Evolutionary conservation across 495 filamentous ascomycete species (phyloP), one percentile per base, ranked within the genome.

Genomic region (Antarctomyces pellizariae): DNA sequence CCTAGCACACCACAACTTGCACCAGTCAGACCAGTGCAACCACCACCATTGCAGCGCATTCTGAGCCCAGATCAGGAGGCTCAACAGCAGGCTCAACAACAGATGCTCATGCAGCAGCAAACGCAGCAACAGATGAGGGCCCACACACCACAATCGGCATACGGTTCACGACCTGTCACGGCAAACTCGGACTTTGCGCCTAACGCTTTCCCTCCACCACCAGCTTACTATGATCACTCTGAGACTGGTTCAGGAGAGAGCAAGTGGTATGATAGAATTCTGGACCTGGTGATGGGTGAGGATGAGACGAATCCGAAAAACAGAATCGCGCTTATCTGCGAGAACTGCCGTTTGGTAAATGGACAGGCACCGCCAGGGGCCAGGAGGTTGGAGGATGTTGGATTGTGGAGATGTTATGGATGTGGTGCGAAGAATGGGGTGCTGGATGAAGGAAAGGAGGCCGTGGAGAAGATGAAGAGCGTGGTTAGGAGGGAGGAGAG

Each of bases 241-340:
- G 45, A 62, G 41, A 39, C 50, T 34, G 58, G 46, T 36, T 26
- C 45, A n/a, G n/a, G n/a, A 1, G 41, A 46, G 12, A 62, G 62
- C 22, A 64, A 71, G 33, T 95, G 89, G 89, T 95, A 93, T 46
- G 86, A 97, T 41, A 68, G 86, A 22, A 64, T 97, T 17, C 48
- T 95, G 20, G 86, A 97, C 42, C 68, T 90, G 3, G 61, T 99
- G 16, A 56, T 99, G 0, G 86, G 86, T 13, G 86, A 99, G 47
- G 86, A 99, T 37, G 86, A 99, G 49, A 84, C 75, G 20, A 70
- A 75, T 14, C 66, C 89, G 0, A 84, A 77, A 48, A 92, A 93
- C 49, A 66, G 86, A 3, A 65, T 90, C 27, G 86, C 71, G 14
- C 48, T 99, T 39, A 86, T 99, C 26, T 99, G 86, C 51, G 35